phyloP scores from a whole-genome alignment of 176 grass and related monocot genomes.

The Rhynchospora tenuis region DNA sequence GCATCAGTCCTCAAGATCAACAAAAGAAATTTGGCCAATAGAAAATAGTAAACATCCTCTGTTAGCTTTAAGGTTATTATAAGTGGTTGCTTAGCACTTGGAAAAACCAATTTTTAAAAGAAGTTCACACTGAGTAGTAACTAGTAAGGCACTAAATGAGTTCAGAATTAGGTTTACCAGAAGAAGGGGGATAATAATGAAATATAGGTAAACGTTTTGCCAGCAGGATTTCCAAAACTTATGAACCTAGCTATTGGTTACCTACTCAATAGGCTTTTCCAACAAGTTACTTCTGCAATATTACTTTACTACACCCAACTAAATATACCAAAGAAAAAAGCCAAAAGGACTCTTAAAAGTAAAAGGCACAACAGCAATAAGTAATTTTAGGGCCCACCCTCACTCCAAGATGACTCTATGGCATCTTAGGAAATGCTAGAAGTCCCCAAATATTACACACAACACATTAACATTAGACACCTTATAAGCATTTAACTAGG shows the following conservation, averaged over 20 bases:
- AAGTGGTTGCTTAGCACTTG: too few relatives aligned
- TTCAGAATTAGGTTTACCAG: neutral
- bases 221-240: neutral
- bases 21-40: constrained; percentile 20
- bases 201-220: neutral
- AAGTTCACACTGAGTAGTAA: too few relatives aligned
- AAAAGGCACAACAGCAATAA: neutral
- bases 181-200: constrained; percentile 16
- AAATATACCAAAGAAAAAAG: neutral
- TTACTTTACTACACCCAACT: neutral
- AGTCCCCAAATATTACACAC: neutral
- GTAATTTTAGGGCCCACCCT: neutral
- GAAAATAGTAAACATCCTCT: neutral
- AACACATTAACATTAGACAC: neutral
- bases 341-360: neutral
- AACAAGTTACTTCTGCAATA: neutral
- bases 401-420: neutral
- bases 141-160: too few relatives aligned
- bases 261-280: neutral
- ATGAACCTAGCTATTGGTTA: neutral
- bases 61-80: too few relatives aligned
- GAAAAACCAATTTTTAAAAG: too few relatives aligned
- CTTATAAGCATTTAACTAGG: neutral
- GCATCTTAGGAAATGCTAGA: neutral
- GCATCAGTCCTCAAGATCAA: constrained; percentile 24